Evolutionary conservation across 2,329 filamentous ascomycete species (phyloP).

Genomic region (Raffaelea deltoideospora): DNA sequence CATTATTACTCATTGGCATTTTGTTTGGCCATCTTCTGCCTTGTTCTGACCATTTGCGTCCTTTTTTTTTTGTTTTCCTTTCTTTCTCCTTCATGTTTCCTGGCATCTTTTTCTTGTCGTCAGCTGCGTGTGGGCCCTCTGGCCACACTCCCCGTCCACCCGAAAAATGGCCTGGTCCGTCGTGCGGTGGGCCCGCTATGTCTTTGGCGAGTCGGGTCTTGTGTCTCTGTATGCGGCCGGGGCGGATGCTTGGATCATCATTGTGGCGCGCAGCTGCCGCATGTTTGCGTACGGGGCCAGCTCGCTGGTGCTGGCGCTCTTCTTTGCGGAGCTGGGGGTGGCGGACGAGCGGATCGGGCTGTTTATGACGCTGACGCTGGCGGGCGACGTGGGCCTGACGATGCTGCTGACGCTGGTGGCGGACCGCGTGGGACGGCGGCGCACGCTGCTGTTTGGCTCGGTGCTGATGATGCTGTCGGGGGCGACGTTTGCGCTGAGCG

Average conservation of each 20-base stretch:
- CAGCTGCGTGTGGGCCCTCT: no score
- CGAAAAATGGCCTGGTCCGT: no score
- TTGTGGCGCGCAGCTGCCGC: constrained; percentile 33
- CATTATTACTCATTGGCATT: no score
- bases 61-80: background rate
- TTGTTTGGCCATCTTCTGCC: background rate
- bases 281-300: constrained; percentile 50
- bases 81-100: background rate
- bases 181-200: no score
- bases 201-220: constrained; percentile 32
- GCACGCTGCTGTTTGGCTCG: constrained; percentile 36
- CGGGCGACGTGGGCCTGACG: constrained; percentile 44
- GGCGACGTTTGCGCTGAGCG: constrained; percentile 33
- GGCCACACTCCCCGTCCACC: constrained; percentile 4
- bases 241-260: constrained; percentile 36
- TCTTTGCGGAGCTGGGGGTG: constrained; percentile 39
- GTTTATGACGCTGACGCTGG: constrained; percentile 49
- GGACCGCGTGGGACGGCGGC: constrained; percentile 40
- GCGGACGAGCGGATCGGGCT: constrained; percentile 44
- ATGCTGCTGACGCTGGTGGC: constrained; percentile 43
- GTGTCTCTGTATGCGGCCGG: constrained; percentile 29
- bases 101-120: background rate
- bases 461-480: constrained; percentile 43
- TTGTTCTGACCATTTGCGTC: background rate
- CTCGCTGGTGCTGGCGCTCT: constrained; percentile 45